Conservation (phyloP, 371 early-diverging fungal species). For the Mortierella sp. region DNA sequence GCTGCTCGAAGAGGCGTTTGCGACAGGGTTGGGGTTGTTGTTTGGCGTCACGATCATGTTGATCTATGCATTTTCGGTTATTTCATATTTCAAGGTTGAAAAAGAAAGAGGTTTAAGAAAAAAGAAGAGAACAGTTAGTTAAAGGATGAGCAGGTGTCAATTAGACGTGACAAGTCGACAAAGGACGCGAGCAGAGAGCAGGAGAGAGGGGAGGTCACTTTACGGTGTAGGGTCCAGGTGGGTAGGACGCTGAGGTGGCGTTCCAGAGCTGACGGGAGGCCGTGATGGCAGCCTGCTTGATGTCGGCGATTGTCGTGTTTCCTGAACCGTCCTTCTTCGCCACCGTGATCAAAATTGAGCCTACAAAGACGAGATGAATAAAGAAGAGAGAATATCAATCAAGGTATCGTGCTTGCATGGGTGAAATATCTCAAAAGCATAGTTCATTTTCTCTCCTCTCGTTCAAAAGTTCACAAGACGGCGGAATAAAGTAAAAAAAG, state of each 20-base stretch:
- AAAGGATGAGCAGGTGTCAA: too few species aligned
- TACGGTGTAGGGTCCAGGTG: constrained; percentile 36
- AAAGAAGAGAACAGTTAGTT: not conserved
- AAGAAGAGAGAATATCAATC: not conserved
- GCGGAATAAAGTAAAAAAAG: not conserved
- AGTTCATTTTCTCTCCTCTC: too few species aligned
- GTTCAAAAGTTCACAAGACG: too few species aligned
- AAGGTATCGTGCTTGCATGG: too few species aligned
- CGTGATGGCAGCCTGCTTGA: not conserved
- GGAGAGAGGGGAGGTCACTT: not conserved
- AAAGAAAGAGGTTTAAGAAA: not conserved
- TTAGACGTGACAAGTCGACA: not conserved
- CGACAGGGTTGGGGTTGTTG: constrained; percentile 3
- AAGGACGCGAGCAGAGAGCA: not conserved
- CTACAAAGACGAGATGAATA: not conserved
- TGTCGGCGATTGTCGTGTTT: constrained; percentile 34
- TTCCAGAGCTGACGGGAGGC: constrained; percentile 22
- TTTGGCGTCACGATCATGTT: constrained; percentile 36
- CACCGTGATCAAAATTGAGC: constrained; percentile 33
- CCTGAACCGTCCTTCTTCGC: constrained; percentile 40
- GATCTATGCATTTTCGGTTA: too few species aligned
- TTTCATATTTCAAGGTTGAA: too few species aligned
- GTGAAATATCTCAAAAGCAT: too few species aligned
- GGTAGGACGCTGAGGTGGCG: constrained; percentile 15
- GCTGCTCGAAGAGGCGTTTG: not conserved